Evolutionary conservation across 1,284 basidiomycete species (phyloP).

Genomic region (Fomitopsis betulina): DNA sequence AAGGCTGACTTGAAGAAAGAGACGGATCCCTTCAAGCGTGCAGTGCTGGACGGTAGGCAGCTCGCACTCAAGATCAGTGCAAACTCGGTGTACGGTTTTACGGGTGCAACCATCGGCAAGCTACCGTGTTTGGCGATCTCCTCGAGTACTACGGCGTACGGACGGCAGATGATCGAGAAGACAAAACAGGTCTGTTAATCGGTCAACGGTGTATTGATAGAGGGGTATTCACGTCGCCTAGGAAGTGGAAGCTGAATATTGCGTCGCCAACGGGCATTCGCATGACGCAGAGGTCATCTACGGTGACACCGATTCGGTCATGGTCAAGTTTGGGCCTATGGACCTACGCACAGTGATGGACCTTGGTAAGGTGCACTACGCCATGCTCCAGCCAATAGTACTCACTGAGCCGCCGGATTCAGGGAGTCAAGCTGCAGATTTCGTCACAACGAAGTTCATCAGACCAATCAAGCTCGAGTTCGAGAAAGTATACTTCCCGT

Average conservation of each 20-base stretch:
- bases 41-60: constrained; percentile 92
- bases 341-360: constrained; percentile 86
- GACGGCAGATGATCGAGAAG: constrained; percentile 95
- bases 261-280: constrained; percentile 77
- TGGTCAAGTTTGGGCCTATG: constrained; percentile 90
- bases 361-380: constrained; percentile 50
- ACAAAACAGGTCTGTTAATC: constrained; percentile 69
- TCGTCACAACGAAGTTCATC: constrained; percentile 89
- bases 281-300: constrained; percentile 93
- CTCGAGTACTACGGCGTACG: constrained; percentile 89
- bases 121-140: constrained; percentile 92
- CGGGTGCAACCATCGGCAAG: constrained; percentile 93
- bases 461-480: constrained; percentile 97
- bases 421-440: constrained; percentile 92
- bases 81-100: constrained; percentile 97
- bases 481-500: constrained; percentile 97
- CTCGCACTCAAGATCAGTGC: constrained; percentile 95
- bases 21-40: constrained; percentile 91
- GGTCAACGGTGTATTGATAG: neutral
- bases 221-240: constrained; percentile 22
- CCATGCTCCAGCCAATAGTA: constrained; percentile 1
- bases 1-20: constrained; percentile 94
- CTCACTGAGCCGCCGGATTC: neutral
- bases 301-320: constrained; percentile 97
- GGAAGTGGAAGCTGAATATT: constrained; percentile 90